Conservation (phyloP, 1,284 basidiomycete genomes). For the Pseudozyma pruni region DNA sequence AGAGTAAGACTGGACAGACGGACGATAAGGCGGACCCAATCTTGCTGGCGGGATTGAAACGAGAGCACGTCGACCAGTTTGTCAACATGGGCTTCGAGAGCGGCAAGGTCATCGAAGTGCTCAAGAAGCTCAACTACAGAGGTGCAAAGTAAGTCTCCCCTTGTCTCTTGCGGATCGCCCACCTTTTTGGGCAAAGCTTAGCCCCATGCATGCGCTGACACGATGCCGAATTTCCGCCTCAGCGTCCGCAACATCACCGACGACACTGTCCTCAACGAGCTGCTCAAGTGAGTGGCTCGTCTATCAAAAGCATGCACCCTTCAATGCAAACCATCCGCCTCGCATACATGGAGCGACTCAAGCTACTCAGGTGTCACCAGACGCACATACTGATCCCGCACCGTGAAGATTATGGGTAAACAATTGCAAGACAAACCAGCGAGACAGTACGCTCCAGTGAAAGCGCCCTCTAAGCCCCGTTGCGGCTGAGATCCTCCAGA, state of each 20-base stretch:
- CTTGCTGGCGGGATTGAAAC: slow-evolving; percentile 70
- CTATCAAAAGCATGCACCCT: slow-evolving; percentile 19
- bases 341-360: no score
- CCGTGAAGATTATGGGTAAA: no score
- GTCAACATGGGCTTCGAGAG: slow-evolving; percentile 74
- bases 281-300: slow-evolving; percentile 39
- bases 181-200: neutral
- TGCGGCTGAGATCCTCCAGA: slow-evolving; percentile 65
- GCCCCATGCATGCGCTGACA: slow-evolving; percentile 4
- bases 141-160: slow-evolving; percentile 74
- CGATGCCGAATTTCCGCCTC: neutral
- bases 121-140: slow-evolving; percentile 90
- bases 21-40: slow-evolving; percentile 61
- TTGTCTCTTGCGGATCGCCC: neutral
- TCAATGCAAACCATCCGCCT: neutral
- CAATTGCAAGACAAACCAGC: neutral
- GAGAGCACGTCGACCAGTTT: slow-evolving; percentile 70
- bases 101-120: slow-evolving; percentile 84
- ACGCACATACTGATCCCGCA: no score
- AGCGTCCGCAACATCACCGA: slow-evolving; percentile 60
- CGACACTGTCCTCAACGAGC: slow-evolving; percentile 57
- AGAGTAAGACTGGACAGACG: slow-evolving; percentile 57
- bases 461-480: slow-evolving; percentile 50
- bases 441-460: no score
- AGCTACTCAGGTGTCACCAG: no score